Evolutionary conservation across 2,329 filamentous ascomycete species (phyloP), one percentile per base, ranked within the genome.

Genomic region (Helotiales sp.): DNA sequence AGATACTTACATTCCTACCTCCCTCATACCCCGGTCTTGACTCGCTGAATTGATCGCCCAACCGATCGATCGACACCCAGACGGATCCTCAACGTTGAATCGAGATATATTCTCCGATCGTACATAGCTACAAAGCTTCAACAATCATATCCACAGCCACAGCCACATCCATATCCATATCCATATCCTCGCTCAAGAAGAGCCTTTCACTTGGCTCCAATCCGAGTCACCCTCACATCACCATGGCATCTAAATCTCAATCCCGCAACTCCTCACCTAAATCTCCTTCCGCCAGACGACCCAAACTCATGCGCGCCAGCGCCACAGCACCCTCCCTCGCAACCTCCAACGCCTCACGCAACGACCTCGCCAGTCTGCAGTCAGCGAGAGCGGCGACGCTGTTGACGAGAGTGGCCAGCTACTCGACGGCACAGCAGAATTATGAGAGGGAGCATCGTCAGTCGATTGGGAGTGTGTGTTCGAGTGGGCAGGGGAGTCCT

Each of bases 321-420:
- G 84, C 83, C 34, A 88, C 86, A 11, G 86, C 86, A 68, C 86
- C 86, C 3, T 86, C 85, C 30, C 83, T 88, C 70, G 87, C 85
- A 13, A 82, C 84, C 4, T 85, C 85, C 34, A 86, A 84, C 70
- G 83, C 82, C 37, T 85, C 82, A 68, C 80, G 83, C 62, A 83
- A 83, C 64, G 80, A 86, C 45, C 77, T 87, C 52, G 82, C 83
- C 15, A 82, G 78, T 61, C 80, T 84, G 2, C 81, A 83, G 11
- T 80, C 80, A 30, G 82, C 84, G 26, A 79, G 83, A 68, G 86
- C 86, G 20, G 81, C 86, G 3, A 85, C 87, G 60, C 76, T 88
- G 24, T 80, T 88, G 62, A 86, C 78, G 73, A 82, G 84, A 62
- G 82, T 88, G 55, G 86, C 83, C 52, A 79, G 83, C 66, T 82